These are phyloP conservation scores for Kwoniella europaea DNA, from an alignment of 768 basidiomycete genomes.

Conservation along the genomic window DNA sequence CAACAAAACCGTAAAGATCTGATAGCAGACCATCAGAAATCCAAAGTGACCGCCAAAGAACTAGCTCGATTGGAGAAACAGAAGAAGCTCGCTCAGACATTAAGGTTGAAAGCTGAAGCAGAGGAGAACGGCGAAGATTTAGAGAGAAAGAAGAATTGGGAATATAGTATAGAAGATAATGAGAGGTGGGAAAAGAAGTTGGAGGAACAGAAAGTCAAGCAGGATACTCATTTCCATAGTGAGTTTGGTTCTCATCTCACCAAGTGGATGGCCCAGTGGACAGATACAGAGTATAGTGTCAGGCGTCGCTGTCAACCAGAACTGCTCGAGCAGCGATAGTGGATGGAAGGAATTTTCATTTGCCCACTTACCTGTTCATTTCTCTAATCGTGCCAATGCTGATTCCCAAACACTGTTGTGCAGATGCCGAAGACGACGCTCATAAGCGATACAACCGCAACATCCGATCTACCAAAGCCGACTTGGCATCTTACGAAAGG, in stretches of 20 bases:
- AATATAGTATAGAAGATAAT: constrained; percentile 92
- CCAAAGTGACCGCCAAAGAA: constrained; percentile 78
- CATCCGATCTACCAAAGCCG: constrained; percentile 82
- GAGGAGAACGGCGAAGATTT: constrained; percentile 91
- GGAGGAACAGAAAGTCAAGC: constrained; percentile 77
- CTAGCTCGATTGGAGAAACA: constrained; percentile 83
- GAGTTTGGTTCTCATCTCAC: constrained; percentile 48
- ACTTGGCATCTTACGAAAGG: constrained; percentile 80
- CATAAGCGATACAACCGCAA: constrained; percentile 90
- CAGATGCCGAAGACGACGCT: constrained; percentile 90
- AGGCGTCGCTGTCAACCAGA: too few relatives aligned
- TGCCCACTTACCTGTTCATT: background rate
- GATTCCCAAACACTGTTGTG: background rate
- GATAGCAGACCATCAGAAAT: constrained; percentile 79
- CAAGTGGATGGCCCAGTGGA: background rate
- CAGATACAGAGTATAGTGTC: too few relatives aligned
- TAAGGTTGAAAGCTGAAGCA: constrained; percentile 83
- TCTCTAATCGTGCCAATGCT: too few relatives aligned
- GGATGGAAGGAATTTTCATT: too few relatives aligned
- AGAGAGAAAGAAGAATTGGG: constrained; percentile 90
- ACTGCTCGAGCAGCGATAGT: too few relatives aligned
- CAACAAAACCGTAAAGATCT: constrained; percentile 84
- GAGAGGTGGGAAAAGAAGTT: constrained; percentile 82
- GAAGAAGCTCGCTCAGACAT: constrained; percentile 82
- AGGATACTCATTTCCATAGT: constrained; percentile 78